These are phyloP conservation scores for Rhododendron henanense DNA, from an alignment of 148 eudicot species.

Conservation along the genomic window DNA sequence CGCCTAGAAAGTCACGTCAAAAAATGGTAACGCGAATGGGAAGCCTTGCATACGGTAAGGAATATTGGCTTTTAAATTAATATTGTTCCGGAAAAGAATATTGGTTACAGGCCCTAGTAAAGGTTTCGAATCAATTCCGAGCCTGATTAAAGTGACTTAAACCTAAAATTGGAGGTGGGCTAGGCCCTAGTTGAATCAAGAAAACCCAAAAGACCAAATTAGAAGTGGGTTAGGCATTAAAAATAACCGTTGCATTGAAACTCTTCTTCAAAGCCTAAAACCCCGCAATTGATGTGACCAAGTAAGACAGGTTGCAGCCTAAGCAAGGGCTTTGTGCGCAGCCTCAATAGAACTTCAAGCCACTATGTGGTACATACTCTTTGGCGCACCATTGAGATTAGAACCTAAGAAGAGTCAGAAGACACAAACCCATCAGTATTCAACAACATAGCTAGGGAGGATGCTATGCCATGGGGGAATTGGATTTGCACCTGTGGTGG, in stretches of 20 bases:
- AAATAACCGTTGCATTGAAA: too few species aligned
- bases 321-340: background rate
- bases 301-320: too few species aligned
- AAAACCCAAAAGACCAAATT: background rate
- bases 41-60: background rate
- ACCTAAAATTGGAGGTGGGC: background rate
- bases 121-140: background rate
- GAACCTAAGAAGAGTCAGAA: too few species aligned
- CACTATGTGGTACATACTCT: too few species aligned
- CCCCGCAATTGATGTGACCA: background rate
- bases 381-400: too few species aligned
- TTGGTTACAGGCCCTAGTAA: background rate
- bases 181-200: background rate
- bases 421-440: too few species aligned
- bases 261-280: background rate
- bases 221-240: background rate
- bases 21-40: background rate
- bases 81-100: background rate
- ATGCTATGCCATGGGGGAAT: too few species aligned
- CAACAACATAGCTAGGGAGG: too few species aligned
- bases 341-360: background rate
- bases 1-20: background rate
- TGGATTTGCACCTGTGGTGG: too few species aligned
- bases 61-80: background rate
- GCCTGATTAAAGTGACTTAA: background rate